Conservation (phyloP, 192 early-diverging fungal genomes). For the Phlyctochytrium bullatum region DNA sequence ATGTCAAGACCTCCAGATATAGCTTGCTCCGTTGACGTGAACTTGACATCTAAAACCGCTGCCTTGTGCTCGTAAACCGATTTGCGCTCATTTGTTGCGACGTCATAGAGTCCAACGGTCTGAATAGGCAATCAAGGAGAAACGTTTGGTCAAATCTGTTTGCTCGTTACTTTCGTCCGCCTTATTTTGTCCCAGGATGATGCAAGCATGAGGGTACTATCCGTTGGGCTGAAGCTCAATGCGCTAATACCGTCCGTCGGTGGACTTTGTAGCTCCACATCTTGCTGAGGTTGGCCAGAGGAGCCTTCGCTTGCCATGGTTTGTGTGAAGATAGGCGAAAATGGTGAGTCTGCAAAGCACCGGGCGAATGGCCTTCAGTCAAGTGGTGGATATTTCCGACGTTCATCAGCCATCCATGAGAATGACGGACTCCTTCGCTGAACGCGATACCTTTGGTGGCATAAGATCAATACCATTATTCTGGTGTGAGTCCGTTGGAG, state of each 20-base stretch:
- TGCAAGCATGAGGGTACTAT: slow-evolving; percentile 66
- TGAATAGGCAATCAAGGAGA: slow-evolving; percentile 30
- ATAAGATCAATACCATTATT: slow-evolving; percentile 54
- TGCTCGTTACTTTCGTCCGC: not conserved
- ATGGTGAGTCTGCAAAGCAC: too few relatives aligned
- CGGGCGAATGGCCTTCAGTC: too few relatives aligned
- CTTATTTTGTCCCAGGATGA: slow-evolving; percentile 90
- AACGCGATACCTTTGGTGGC: slow-evolving; percentile 42
- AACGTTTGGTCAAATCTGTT: too few relatives aligned
- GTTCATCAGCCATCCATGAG: too few relatives aligned
- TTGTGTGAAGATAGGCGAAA: too few relatives aligned
- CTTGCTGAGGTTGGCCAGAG: too few relatives aligned
- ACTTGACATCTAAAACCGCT: slow-evolving; percentile 78
- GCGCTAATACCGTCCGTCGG: slow-evolving; percentile 84
- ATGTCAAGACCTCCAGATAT: slow-evolving; percentile 77
- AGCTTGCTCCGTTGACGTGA: slow-evolving; percentile 52
- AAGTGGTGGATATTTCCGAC: too few relatives aligned
- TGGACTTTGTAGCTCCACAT: slow-evolving; percentile 68
- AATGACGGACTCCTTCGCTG: too few relatives aligned
- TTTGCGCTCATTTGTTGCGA: slow-evolving; percentile 53
- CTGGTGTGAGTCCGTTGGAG: slow-evolving; percentile 50
- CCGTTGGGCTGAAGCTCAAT: slow-evolving; percentile 68
- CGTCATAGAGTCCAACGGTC: slow-evolving; percentile 83
- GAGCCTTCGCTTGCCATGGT: too few relatives aligned
- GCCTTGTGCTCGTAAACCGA: slow-evolving; percentile 62